Percentiles rank a stretch among this genome's conserved stretches.
Conservation (phyloP, 1,284 basidiomycete species). For the Paramarasmius palmivorus region DNA sequence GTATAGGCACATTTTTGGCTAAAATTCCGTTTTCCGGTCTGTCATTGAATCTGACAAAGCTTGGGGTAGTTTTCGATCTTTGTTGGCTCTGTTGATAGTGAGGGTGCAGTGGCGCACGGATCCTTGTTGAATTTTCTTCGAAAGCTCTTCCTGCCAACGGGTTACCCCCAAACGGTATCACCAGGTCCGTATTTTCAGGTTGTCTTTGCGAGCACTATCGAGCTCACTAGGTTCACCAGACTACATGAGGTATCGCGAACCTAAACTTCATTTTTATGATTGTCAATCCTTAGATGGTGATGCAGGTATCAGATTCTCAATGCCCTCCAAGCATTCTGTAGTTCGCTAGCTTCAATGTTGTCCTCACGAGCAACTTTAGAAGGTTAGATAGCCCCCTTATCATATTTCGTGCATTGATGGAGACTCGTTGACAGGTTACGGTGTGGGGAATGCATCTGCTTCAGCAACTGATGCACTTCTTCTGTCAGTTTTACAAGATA, state of each 20-base stretch:
- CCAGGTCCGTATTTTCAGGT: conserved; percentile 42
- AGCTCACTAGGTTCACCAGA: conserved; percentile 18
- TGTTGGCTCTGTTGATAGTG: too few relatives aligned
- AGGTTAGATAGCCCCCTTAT: conserved; percentile 35
- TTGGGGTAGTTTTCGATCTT: too few relatives aligned
- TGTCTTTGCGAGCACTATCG: conserved; percentile 1
- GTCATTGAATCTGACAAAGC: too few relatives aligned
- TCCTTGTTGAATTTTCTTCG: conserved; percentile 28
- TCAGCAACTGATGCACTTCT: conserved; percentile 66
- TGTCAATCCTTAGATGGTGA: not conserved
- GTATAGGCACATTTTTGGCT: too few relatives aligned
- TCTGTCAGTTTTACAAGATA: conserved; percentile 63
- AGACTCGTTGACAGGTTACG: conserved; percentile 47
- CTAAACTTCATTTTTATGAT: not conserved
- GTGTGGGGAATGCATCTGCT: conserved; percentile 65
- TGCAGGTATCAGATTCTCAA: conserved; percentile 64
- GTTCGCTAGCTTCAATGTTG: conserved; percentile 59
- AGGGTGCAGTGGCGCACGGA: too few relatives aligned
- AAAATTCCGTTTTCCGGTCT: too few relatives aligned
- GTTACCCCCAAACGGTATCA: conserved; percentile 60
- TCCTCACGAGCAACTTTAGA: conserved; percentile 70
- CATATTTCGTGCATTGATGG: not conserved
- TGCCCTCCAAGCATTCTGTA: conserved; percentile 68
- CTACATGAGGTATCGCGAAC: conserved; percentile 26
- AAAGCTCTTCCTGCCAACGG: conserved; percentile 60